Conservation (phyloP, 164 flowering plant genomes). For the Taxillus chinensis region DNA sequence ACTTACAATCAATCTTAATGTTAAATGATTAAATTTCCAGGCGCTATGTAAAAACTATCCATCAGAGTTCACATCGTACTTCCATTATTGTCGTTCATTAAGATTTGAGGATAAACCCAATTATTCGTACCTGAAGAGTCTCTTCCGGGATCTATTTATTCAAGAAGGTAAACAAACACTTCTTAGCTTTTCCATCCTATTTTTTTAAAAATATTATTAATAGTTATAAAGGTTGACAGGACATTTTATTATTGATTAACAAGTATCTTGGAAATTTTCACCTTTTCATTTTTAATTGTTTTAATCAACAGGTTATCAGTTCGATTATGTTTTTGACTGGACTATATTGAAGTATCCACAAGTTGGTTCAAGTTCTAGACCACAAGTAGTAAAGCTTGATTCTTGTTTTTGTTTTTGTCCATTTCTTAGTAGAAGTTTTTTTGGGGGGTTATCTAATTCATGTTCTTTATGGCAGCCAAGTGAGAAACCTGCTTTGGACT, state of each 20-base stretch:
- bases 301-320: conserved; percentile 30
- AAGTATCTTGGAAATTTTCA: no score
- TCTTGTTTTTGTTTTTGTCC: neutral
- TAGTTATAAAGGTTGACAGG: no score
- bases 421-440: no score
- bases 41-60: conserved; percentile 60
- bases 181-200: no score
- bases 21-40: conserved; percentile 18
- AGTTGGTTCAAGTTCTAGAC: conserved; percentile 32
- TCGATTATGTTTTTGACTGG: conserved; percentile 53
- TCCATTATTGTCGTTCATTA: conserved; percentile 55
- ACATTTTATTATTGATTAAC: no score
- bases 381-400: conserved; percentile 18
- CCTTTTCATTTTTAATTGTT: no score
- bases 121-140: conserved; percentile 65
- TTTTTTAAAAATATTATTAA: no score
- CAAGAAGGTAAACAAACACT: conserved; percentile 43
- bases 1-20: no score
- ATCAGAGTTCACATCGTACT: conserved; percentile 54
- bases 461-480: conserved; percentile 21
- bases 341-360: conserved; percentile 49
- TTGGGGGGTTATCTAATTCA: neutral
- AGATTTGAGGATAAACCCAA: conserved; percentile 72
- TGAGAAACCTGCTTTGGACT: conserved; percentile 21
- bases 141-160: conserved; percentile 58